These are phyloP conservation scores for Lentinula sp. DNA, from an alignment of 768 basidiomycete species.

Conservation along the genomic window DNA sequence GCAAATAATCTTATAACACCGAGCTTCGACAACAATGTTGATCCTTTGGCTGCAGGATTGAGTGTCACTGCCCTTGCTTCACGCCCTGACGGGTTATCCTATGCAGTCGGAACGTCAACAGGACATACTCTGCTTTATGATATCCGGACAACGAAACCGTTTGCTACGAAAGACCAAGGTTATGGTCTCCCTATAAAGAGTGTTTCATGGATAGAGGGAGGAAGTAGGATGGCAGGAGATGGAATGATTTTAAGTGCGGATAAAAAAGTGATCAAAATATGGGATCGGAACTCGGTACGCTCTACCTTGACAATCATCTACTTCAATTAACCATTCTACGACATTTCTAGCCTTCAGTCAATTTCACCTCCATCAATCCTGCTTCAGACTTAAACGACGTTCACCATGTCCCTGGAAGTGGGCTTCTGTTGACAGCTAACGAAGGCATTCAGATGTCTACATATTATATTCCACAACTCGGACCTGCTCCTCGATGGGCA, in stretches of 20 bases:
- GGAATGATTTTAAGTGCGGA: conserved; percentile 90
- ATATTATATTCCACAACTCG: conserved; percentile 93
- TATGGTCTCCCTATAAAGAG: conserved; percentile 88
- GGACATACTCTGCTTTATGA: conserved; percentile 95
- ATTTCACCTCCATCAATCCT: conserved; percentile 91
- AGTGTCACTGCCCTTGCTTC: conserved; percentile 84
- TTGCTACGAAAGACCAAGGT: conserved; percentile 92
- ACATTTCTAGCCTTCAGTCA: conserved; percentile 59
- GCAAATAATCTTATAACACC: conserved; percentile 41
- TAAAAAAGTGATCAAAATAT: conserved; percentile 95
- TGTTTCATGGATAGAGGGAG: conserved; percentile 87
- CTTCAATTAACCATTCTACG: neutral
- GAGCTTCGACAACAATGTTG: conserved; percentile 13
- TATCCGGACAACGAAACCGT: conserved; percentile 76
- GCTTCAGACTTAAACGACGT: conserved; percentile 85
- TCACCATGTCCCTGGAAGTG: conserved; percentile 85
- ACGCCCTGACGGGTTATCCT: conserved; percentile 82
- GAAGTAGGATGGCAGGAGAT: conserved; percentile 76
- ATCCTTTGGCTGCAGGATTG: conserved; percentile 26
- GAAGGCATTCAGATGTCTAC: conserved; percentile 95
- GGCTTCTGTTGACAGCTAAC: conserved; percentile 87
- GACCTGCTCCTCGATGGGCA: conserved; percentile 95
- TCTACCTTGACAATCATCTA: neutral
- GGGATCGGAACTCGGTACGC: conserved; percentile 81
- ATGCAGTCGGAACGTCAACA: conserved; percentile 92